Base-by-base conservation (phyloP, 129 eudicot genomes). In the sunflower (Helianthus annuus) region DNA sequence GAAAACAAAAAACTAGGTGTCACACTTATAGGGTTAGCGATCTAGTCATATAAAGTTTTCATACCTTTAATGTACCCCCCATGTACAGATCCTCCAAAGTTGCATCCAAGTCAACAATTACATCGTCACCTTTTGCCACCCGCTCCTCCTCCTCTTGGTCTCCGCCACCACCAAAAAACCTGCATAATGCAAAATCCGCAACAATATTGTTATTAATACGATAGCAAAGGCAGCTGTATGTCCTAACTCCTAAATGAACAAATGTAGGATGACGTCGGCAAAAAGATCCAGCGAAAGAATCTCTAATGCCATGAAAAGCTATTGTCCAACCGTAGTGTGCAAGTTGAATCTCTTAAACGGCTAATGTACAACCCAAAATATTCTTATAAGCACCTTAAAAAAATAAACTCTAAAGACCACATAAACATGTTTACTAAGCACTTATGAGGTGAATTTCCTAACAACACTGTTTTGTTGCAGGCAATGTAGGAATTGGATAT, bases 91-190 rank as follows among this genome's bases (percentile, higher is more conserved):
- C 99, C 81, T 95, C 99, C 73, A 95, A 73, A 29, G 96, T 71
- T 49, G 99, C 99, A 80, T 95, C 99, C 83, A 95, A 75, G 34
- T 91, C 99, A 66, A 95, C 94, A 56, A 95, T 83, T 11, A 95
- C 97, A 79, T 95, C 99, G 78, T 95, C 97, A 15, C 99, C 99
- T 79, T 86, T 95, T 49, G 85, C 91, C 61, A 88, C 80, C 76
- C 84, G 84, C 69, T 91, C 99, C 70, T 95, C 99, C 75, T 95
- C 99, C 69, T 90, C 96, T 76, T 56, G 79, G 6, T 75, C 62
- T 38, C 93, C 97, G 38, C 99, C 97, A 36, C 99, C 97, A 42
- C 99, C 99, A 80, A 95, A 95, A 75, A 95, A 95, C 52, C 99
- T 95, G 72, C 39, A 82, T 64, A 34, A 69, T 34, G 45, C 63